Evolutionary conservation across 1,284 basidiomycete species (phyloP).

Genomic region (Moesziomyces globuligerus): DNA sequence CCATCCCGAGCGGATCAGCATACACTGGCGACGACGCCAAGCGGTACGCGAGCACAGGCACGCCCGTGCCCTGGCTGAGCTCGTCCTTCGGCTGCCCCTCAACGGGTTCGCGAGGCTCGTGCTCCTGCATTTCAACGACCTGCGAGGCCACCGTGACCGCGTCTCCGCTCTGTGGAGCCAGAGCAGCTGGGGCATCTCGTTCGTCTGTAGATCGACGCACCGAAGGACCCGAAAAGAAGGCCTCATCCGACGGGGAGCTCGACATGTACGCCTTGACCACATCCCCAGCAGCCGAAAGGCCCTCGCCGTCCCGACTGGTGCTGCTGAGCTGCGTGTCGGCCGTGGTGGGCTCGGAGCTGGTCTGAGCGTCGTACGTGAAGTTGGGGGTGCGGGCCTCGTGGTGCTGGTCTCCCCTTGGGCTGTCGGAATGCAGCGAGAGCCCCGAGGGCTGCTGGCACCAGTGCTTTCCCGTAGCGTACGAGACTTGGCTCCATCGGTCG

Average conservation of each 20-base stretch:
- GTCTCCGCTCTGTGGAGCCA: no score
- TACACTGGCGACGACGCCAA: conserved; percentile 22
- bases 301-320: conserved; percentile 9
- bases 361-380: conserved; percentile 26
- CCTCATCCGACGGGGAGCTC: conserved; percentile 27
- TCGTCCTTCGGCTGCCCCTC: not conserved
- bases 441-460: conserved; percentile 14
- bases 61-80: not conserved
- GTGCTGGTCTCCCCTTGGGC: conserved; percentile 8
- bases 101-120: not conserved
- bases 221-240: conserved; percentile 19
- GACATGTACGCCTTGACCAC: conserved; percentile 26
- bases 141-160: no score
- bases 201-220: no score
- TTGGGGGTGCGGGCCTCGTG: conserved; percentile 18
- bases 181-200: no score
- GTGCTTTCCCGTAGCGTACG: conserved; percentile 8
- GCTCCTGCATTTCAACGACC: no score
- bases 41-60: conserved; percentile 14
- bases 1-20: conserved; percentile 1
- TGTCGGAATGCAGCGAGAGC: conserved; percentile 14
- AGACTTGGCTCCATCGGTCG: conserved; percentile 31
- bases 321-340: conserved; percentile 32
- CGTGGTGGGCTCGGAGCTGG: conserved; percentile 30
- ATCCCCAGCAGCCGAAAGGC: conserved; percentile 17